phyloP scores from a whole-genome alignment of 495 filamentous ascomycete genomes.

The Glonium stellatum region DNA sequence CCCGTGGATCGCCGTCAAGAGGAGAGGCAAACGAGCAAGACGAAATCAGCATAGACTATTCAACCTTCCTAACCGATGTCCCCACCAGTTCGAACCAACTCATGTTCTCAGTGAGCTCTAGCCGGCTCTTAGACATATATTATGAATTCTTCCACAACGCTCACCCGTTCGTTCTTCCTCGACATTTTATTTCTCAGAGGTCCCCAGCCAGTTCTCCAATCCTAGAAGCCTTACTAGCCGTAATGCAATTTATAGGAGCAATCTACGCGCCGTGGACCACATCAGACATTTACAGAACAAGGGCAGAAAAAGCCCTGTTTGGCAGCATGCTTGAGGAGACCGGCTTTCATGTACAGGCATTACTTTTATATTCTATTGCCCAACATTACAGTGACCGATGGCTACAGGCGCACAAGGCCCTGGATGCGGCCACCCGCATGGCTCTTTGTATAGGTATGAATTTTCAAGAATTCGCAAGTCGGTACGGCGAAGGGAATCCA shows the following conservation, averaged over 20 bases:
- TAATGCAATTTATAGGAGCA: slow-evolving; percentile 24
- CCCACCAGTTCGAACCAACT: slow-evolving; percentile 1
- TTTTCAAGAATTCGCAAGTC: slow-evolving; percentile 10
- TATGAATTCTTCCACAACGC: slow-evolving; percentile 19
- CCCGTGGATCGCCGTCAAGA: slow-evolving; percentile 4
- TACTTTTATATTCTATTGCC: slow-evolving; percentile 14
- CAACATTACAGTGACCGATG: slow-evolving; percentile 12
- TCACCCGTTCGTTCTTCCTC: slow-evolving; percentile 11
- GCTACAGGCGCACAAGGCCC: not conserved
- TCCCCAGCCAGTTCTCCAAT: slow-evolving; percentile 5
- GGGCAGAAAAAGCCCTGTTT: slow-evolving; percentile 7
- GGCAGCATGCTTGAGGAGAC: not conserved
- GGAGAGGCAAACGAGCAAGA: slow-evolving; percentile 1
- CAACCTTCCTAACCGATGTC: not conserved
- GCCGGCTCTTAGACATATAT: slow-evolving; percentile 20
- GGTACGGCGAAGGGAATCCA: slow-evolving; percentile 15
- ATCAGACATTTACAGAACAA: slow-evolving; percentile 12
- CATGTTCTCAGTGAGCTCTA: slow-evolving; percentile 6
- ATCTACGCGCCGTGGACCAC: slow-evolving; percentile 20
- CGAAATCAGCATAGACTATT: slow-evolving; percentile 1
- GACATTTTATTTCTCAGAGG: slow-evolving; percentile 10
- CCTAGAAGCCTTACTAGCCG: slow-evolving; percentile 13
- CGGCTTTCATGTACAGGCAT: slow-evolving; percentile 15
- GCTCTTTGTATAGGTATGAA: slow-evolving; percentile 18
- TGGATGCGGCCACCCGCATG: slow-evolving; percentile 12